phyloP scores from a whole-genome alignment of 148 eudicot species.

The Suaeda aralocaspica region DNA sequence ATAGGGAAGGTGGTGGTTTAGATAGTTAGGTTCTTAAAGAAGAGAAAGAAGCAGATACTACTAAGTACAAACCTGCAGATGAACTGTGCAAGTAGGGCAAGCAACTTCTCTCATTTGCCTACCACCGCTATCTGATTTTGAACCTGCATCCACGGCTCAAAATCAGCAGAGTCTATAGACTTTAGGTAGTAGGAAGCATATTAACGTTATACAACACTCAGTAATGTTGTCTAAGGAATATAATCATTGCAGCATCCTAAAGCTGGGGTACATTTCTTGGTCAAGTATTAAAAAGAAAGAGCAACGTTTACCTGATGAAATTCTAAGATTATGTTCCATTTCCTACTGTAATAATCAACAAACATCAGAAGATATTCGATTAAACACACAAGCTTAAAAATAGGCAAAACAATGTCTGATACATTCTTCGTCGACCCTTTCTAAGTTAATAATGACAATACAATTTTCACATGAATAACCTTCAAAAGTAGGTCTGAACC shows the following conservation, averaged over 20 bases:
- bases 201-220: too few species aligned
- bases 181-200: too few species aligned
- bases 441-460: background rate
- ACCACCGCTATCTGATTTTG: slow-evolving; percentile 53
- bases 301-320: slow-evolving; percentile 57
- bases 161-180: too few species aligned
- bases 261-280: background rate
- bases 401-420: slow-evolving; percentile 1
- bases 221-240: background rate
- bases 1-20: background rate
- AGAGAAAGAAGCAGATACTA: background rate
- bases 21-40: background rate
- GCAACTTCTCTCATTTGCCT: slow-evolving; percentile 92
- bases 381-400: background rate
- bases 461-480: background rate
- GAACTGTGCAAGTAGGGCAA: slow-evolving; percentile 97
- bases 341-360: slow-evolving; percentile 60
- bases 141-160: slow-evolving; percentile 40
- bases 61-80: slow-evolving; percentile 90
- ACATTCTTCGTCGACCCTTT: background rate
- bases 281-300: background rate
- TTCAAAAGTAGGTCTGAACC: background rate
- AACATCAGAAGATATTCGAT: background rate
- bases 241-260: background rate
- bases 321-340: slow-evolving; percentile 73